These are phyloP conservation scores for Neoarthrinium moseri DNA, from an alignment of 2,329 filamentous ascomycete species.

Conservation along the genomic window DNA sequence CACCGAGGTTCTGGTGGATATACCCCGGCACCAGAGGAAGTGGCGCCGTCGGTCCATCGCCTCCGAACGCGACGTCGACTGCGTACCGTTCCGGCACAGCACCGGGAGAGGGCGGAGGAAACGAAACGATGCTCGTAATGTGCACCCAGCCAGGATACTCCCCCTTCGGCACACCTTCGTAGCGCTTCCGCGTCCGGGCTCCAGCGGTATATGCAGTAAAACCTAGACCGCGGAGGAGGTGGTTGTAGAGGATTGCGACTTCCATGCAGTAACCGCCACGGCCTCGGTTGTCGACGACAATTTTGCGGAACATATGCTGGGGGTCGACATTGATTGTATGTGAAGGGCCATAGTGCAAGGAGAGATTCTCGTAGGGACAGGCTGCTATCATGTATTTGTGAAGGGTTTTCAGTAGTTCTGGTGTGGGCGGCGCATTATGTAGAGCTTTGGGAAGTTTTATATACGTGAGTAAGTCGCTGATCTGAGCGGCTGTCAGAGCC, in stretches of 20 bases:
- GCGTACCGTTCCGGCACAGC: slow-evolving; percentile 42
- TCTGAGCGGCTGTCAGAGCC: not conserved
- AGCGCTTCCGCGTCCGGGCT: slow-evolving; percentile 43
- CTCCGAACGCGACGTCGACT: slow-evolving; percentile 65
- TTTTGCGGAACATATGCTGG: slow-evolving; percentile 47
- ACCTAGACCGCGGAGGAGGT: slow-evolving; percentile 49
- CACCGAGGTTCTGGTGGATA: slow-evolving; percentile 48
- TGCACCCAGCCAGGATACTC: slow-evolving; percentile 55
- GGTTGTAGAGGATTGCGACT: slow-evolving; percentile 51
- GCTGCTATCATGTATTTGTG: slow-evolving; percentile 14
- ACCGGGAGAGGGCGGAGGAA: slow-evolving; percentile 28
- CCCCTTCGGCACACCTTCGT: slow-evolving; percentile 36
- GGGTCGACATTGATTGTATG: slow-evolving; percentile 42
- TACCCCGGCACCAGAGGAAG: slow-evolving; percentile 47
- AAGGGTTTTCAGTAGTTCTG: slow-evolving; percentile 13
- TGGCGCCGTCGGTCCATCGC: slow-evolving; percentile 57
- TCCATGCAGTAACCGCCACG: slow-evolving; percentile 64
- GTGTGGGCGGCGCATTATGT: slow-evolving; percentile 15
- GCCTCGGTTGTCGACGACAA: slow-evolving; percentile 38
- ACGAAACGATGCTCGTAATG: slow-evolving; percentile 59
- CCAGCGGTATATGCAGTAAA: slow-evolving; percentile 56
- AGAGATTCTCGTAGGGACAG: slow-evolving; percentile 7
- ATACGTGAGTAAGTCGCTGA: not conserved
- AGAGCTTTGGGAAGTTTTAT: slow-evolving; percentile 10
- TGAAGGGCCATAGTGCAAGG: slow-evolving; percentile 47